Conservation (phyloP, 2,329 filamentous ascomycete genomes). For the Cryoendolithus antarcticus region DNA sequence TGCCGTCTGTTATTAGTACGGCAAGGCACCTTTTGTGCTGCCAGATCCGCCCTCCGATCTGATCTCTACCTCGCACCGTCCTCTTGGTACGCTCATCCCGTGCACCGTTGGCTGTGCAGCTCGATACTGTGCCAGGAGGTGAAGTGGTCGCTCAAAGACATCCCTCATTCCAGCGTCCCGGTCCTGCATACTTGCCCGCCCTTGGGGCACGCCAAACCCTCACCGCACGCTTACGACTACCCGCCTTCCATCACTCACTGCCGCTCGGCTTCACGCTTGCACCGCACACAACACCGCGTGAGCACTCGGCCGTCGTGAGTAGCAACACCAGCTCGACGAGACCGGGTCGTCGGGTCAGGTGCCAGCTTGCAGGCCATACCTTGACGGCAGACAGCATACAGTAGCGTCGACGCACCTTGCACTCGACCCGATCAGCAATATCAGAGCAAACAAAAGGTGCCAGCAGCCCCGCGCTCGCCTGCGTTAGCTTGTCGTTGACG, state of each 20-base stretch:
- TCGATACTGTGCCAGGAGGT: not conserved
- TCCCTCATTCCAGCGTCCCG: conserved; percentile 3
- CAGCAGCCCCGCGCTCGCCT: conserved; percentile 2
- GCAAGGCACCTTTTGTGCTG: conserved; percentile 5
- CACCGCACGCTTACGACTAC: too few species aligned
- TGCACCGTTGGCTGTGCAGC: not conserved
- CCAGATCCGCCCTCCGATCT: conserved; percentile 5
- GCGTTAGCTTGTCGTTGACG: not conserved
- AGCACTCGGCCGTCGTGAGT: not conserved
- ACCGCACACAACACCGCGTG: conserved; percentile 4
- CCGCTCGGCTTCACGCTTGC: not conserved
- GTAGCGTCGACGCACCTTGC: conserved; percentile 1
- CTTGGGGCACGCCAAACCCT: too few species aligned
- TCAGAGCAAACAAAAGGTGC: conserved; percentile 4
- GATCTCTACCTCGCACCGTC: conserved; percentile 2
- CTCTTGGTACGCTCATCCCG: conserved; percentile 1
- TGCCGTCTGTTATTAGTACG: conserved; percentile 6
- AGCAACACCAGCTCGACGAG: not conserved
- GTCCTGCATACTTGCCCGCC: conserved; percentile 1
- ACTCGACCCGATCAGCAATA: conserved; percentile 3
- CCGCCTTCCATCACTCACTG: too few species aligned
- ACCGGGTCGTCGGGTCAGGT: conserved; percentile 6
- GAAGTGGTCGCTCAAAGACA: conserved; percentile 3
- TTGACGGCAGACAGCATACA: conserved; percentile 1
- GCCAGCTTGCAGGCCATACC: conserved; percentile 4